These are phyloP conservation scores for Talaromyces sp. DNA, from an alignment of 2,329 filamentous ascomycete species.

Conservation along the genomic window DNA sequence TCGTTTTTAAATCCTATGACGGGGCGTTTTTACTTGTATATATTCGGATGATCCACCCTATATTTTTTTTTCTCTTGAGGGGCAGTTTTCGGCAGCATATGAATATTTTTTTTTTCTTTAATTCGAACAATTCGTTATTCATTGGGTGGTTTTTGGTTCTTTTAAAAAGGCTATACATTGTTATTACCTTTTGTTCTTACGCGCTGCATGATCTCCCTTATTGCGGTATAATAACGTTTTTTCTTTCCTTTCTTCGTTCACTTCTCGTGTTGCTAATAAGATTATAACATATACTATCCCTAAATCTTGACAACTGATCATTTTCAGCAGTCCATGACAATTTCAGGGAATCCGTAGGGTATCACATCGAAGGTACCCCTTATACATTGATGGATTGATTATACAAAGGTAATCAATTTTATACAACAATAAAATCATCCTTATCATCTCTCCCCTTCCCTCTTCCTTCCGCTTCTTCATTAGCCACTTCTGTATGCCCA, in stretches of 20 bases:
- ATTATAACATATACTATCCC: background rate
- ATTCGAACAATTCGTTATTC: background rate
- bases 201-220: background rate
- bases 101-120: background rate
- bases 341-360: too few relatives aligned
- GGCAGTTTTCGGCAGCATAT: too few relatives aligned
- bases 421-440: constrained; percentile 15
- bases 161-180: background rate
- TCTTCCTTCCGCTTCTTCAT: background rate
- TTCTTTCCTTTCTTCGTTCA: background rate
- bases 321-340: too few relatives aligned
- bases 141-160: background rate
- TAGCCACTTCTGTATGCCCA: background rate
- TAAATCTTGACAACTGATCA: background rate
- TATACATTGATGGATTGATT: too few relatives aligned
- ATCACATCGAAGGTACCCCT: too few relatives aligned
- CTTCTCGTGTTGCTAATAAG: background rate
- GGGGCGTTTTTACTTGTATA: background rate
- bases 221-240: background rate
- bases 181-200: background rate
- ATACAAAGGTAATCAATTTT: background rate
- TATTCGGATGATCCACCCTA: too few relatives aligned
- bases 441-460: constrained; percentile 16
- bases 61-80: too few relatives aligned
- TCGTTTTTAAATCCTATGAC: background rate